These are phyloP conservation scores for Crithidia acanthocephali DNA, from an alignment of 208 protist genomes.

Conservation along the genomic window DNA sequence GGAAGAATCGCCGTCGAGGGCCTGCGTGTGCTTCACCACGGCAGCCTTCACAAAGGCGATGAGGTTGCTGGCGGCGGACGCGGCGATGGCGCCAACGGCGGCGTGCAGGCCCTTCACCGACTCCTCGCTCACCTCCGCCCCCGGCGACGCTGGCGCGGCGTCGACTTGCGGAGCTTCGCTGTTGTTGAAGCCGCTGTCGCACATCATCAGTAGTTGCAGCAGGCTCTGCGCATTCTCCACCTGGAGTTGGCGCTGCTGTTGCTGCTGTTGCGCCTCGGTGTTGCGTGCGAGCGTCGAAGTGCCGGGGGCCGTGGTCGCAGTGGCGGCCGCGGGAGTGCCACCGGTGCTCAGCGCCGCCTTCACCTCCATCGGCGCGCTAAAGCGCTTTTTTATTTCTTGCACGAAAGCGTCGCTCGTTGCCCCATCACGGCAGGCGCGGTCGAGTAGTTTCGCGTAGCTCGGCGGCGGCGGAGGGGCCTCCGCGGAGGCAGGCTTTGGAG, in stretches of 20 bases:
- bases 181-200: slow-evolving; percentile 60
- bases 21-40: slow-evolving; percentile 25
- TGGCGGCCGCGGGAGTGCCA: background rate
- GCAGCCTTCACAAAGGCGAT: slow-evolving; percentile 49
- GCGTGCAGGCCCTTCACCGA: slow-evolving; percentile 36
- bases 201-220: slow-evolving; percentile 47
- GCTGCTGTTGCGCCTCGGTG: slow-evolving; percentile 26
- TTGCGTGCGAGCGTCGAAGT: slow-evolving; percentile 18
- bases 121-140: slow-evolving; percentile 17
- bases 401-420: slow-evolving; percentile 33
- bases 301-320: slow-evolving; percentile 6
- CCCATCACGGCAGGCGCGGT: slow-evolving; percentile 34
- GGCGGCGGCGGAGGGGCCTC: slow-evolving; percentile 5
- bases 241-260: slow-evolving; percentile 29
- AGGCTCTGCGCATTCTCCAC: slow-evolving; percentile 29
- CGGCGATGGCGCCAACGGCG: slow-evolving; percentile 35
- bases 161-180: slow-evolving; percentile 27
- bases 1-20: slow-evolving; percentile 19
- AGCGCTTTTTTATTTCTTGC: slow-evolving; percentile 50
- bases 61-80: slow-evolving; percentile 47
- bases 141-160: slow-evolving; percentile 38
- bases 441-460: slow-evolving; percentile 29
- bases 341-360: background rate
- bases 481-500: background rate
- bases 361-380: slow-evolving; percentile 47